phyloP scores from a whole-genome alignment of 2,329 filamentous ascomycete genomes.

The Acephala macrosclerotiorum region DNA sequence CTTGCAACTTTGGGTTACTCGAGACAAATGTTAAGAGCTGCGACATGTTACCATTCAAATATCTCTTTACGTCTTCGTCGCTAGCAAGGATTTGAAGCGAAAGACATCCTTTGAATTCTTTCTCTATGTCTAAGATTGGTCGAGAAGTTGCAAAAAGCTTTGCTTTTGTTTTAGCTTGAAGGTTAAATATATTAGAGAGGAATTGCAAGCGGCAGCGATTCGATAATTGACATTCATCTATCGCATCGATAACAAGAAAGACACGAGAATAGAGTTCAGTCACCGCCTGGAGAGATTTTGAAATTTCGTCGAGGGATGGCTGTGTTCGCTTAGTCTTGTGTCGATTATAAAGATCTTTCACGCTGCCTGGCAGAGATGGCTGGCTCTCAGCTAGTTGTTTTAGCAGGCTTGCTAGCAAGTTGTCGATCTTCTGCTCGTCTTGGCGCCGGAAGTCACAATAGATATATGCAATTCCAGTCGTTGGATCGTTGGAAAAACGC shows the following conservation, averaged over 20 bases:
- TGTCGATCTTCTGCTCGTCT: conserved; percentile 7
- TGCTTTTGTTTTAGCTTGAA: conserved; percentile 29
- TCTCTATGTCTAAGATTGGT: conserved; percentile 36
- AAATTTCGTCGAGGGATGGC: conserved; percentile 37
- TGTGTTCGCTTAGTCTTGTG: conserved; percentile 33
- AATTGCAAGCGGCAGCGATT: conserved; percentile 29
- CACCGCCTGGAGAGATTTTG: conserved; percentile 12
- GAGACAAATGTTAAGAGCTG: conserved; percentile 28
- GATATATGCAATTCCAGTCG: conserved; percentile 14
- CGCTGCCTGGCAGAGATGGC: not conserved
- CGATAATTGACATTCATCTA: conserved; percentile 32
- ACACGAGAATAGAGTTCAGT: conserved; percentile 34
- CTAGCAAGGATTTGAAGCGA: conserved; percentile 43
- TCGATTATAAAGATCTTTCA: conserved; percentile 12
- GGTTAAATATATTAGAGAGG: conserved; percentile 36
- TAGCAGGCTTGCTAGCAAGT: conserved; percentile 6
- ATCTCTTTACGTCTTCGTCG: conserved; percentile 42
- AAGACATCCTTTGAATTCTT: conserved; percentile 29
- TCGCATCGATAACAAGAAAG: conserved; percentile 29
- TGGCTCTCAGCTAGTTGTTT: not conserved
- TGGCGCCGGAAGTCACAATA: conserved; percentile 7
- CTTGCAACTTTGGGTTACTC: conserved; percentile 28
- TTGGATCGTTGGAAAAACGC: conserved; percentile 32
- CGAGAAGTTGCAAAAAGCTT: conserved; percentile 46
- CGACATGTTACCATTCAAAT: conserved; percentile 38